A percentile compares a stretch with the other conserved stretches of the same genome.
Evolutionary conservation across 495 filamentous ascomycete species (phyloP).

Genomic region (Podospora conica): DNA sequence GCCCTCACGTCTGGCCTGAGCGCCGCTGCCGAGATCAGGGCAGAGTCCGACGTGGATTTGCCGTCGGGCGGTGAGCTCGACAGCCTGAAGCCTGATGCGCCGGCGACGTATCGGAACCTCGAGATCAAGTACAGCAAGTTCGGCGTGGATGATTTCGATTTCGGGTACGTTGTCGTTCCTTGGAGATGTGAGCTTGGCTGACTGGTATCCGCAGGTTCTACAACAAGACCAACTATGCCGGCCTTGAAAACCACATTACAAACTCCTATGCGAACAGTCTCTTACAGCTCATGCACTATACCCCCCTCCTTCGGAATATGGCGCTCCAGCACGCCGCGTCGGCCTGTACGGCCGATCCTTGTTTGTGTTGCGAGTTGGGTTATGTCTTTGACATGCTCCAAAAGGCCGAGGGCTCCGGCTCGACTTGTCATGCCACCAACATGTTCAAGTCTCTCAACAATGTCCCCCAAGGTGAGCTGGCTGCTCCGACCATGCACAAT

Average conservation of each 20-base stretch:
- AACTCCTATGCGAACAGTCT: slow-evolving; percentile 95
- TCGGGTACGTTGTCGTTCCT: slow-evolving; percentile 55
- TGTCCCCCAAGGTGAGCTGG: slow-evolving; percentile 54
- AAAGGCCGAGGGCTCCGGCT: slow-evolving; percentile 69
- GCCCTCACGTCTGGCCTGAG: slow-evolving; percentile 47
- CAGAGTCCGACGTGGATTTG: slow-evolving; percentile 58
- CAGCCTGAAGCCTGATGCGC: slow-evolving; percentile 65
- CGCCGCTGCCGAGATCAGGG: slow-evolving; percentile 32
- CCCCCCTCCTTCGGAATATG: slow-evolving; percentile 78
- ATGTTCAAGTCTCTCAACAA: slow-evolving; percentile 81
- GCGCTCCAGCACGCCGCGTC: slow-evolving; percentile 86
- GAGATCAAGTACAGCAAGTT: slow-evolving; percentile 98
- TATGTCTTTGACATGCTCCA: slow-evolving; percentile 98
- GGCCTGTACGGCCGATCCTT: slow-evolving; percentile 70
- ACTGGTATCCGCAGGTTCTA: slow-evolving; percentile 56
- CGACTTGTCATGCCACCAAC: slow-evolving; percentile 96
- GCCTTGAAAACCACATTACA: slow-evolving; percentile 89
- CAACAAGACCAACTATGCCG: slow-evolving; percentile 85
- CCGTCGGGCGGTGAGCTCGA: slow-evolving; percentile 53
- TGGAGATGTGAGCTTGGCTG: neutral
- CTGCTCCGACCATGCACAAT: neutral
- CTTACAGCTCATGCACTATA: slow-evolving; percentile 86
- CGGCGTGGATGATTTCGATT: slow-evolving; percentile 97
- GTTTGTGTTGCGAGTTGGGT: slow-evolving; percentile 88
- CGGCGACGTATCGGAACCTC: slow-evolving; percentile 78